Percentiles rank a stretch among this genome's conserved stretches.
Evolutionary conservation across 495 filamentous ascomycete genomes (phyloP).

Genomic region (Coniosporium apollinis): DNA sequence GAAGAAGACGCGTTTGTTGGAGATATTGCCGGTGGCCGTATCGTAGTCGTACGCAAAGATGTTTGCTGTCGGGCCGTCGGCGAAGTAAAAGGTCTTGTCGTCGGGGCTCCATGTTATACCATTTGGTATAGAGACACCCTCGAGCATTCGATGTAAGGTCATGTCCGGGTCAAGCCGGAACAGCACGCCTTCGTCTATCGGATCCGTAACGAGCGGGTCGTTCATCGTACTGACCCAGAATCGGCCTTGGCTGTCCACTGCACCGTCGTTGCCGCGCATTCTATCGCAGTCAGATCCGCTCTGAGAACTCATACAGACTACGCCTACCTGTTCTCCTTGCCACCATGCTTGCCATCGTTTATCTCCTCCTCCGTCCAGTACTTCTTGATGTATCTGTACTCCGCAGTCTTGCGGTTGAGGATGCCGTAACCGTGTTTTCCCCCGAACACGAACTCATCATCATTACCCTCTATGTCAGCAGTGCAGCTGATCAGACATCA

Average conservation of each 20-base stretch:
- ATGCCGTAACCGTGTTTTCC: slow-evolving; percentile 70
- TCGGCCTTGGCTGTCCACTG: slow-evolving; percentile 60
- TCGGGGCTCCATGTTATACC: slow-evolving; percentile 54
- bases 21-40: slow-evolving; percentile 39
- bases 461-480: slow-evolving; percentile 57
- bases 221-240: slow-evolving; percentile 90
- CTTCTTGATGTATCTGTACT: slow-evolving; percentile 42
- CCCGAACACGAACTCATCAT: slow-evolving; percentile 54
- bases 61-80: slow-evolving; percentile 52
- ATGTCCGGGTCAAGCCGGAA: slow-evolving; percentile 49
- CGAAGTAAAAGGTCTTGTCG: slow-evolving; percentile 61
- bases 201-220: slow-evolving; percentile 28
- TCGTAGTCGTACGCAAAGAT: slow-evolving; percentile 68
- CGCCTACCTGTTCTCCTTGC: slow-evolving; percentile 23
- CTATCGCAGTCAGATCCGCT: slow-evolving; percentile 4
- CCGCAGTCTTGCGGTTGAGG: slow-evolving; percentile 48
- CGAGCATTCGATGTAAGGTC: slow-evolving; percentile 40
- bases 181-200: slow-evolving; percentile 29
- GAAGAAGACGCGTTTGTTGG: slow-evolving; percentile 54
- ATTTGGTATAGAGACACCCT: slow-evolving; percentile 67
- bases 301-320: background rate
- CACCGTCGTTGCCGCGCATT: slow-evolving; percentile 63
- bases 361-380: slow-evolving; percentile 37
- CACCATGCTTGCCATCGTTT: slow-evolving; percentile 15
- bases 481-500: slow-evolving; percentile 58